Base-by-base conservation (phyloP, 208 protist species). In the Acanthamoeba culbertsoni region DNA sequence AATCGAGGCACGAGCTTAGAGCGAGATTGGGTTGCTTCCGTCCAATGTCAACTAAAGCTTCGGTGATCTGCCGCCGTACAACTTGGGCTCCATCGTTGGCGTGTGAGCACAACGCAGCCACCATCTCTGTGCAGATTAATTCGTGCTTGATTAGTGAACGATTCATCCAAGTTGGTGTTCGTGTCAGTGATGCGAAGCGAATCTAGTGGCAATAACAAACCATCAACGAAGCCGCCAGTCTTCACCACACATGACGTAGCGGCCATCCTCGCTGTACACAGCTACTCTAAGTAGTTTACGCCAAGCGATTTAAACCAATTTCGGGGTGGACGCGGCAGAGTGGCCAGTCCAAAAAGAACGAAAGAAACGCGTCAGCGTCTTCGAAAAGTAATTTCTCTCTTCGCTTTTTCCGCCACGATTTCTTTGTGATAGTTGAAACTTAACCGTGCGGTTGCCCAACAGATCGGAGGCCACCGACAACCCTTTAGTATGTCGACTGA, bases 31-130 rank as follows among this genome's bases (percentile, higher is more conserved):
- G 92, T 77, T 95, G 94, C 45, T 94, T 46, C 16, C 45, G 35
- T n/a, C 94, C 94, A 33, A 95, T 79, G 33, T 95, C 94, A 26
- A 57, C 33, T 1, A 95, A 55, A 10, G 94, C 75, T 31, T 86
- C 31, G 1, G 43, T 55, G 53, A 95, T 48, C 4, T 46, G 28
- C 1, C 68, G 28, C 35, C 65, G 40, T 8, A 93, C 86, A 0
- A 16, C 20, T 35, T 53, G 18, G 26, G 46, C n/a, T 23, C 28
- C 43, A 28, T 86, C 82, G 48, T 94, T 55, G 6, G 59, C 68
- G n/a, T 43, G 45, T 2, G 33, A 57, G 43, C 59, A 48, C 7
- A 93, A 35, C 28, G 51, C 43, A 18, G 18, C 40, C 73, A 93
- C 71, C 65, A 93, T 53, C 42, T 91, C 84, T 91, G 40, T 48